Base-by-base conservation (phyloP, 2,329 filamentous ascomycete genomes). In the Trichoderma harzianum region DNA sequence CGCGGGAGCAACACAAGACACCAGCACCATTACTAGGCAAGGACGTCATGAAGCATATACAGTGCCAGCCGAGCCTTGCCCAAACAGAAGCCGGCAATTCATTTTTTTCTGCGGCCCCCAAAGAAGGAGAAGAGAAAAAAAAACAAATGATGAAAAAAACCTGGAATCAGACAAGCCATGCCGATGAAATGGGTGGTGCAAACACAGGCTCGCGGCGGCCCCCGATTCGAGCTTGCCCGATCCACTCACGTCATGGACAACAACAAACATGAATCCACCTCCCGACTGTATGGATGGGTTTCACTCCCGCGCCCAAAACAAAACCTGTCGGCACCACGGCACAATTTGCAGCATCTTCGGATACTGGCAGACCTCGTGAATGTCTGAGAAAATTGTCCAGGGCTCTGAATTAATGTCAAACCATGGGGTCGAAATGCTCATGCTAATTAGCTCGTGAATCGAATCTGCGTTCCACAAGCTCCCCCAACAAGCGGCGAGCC, bases 211-310 rank as follows among this genome's bases (percentile, higher is more conserved):
- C 51, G 58, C 64, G 55, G 70, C 63, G 43, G 57, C 43, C 57
- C 57, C 69, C 58, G 68, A 70, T 62, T 62, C 18, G 53, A 70
- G 39, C 58, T 26, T 7, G 16, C 32, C 66, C 57, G 55, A 58
- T 72, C 71, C 71, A 70, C 67, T 36, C 71, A 72, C 65, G 65
- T 72, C 71, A 70, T 64, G 70, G 58, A 72, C 64, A 68, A 30
- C 53, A 72, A 62, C 36, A 60, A 43, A 36, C 64, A 61, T 34
- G 28, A 60, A 39, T 36, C 47, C 47, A 53, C 47, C 47, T 53
- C 47, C 18, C 39, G n/a, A 51, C 43, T 51, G 43, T 51, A n/a
- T 51, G 43, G 18, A 47, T 47, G 43, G n/a, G 43, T 47, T 47
- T 47, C n/a, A 51, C 43, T 51, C n/a, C n/a, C 10, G n/a, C n/a